These are phyloP conservation scores for Fusarium secorum DNA, from an alignment of 2,329 filamentous ascomycete species.

Conservation along the genomic window DNA sequence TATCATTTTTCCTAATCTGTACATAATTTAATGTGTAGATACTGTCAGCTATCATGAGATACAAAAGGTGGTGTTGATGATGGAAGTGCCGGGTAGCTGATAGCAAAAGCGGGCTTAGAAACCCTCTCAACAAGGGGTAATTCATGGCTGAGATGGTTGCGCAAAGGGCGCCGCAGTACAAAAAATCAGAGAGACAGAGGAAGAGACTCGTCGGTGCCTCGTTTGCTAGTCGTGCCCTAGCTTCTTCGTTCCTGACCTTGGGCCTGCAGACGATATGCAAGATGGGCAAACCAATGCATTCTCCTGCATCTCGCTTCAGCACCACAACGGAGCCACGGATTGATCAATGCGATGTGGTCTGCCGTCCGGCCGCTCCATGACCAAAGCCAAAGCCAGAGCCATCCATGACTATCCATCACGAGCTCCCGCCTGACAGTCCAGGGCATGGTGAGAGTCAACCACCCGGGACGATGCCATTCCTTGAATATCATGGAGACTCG, in stretches of 20 bases:
- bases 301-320: conserved; percentile 44
- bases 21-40: neutral
- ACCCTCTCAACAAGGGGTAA: neutral
- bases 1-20: neutral
- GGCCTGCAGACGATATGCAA: conserved; percentile 34
- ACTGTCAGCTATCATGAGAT: conserved; percentile 7
- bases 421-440: neutral
- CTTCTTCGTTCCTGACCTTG: conserved; percentile 34
- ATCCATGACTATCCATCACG: neutral
- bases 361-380: neutral
- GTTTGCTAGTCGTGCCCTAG: conserved; percentile 27
- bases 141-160: neutral
- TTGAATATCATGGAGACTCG: neutral
- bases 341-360: conserved; percentile 18
- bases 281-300: conserved; percentile 27
- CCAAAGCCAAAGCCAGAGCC: neutral
- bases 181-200: neutral
- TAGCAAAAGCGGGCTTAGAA: neutral
- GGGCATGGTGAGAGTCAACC: neutral
- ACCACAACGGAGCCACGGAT: conserved; percentile 18
- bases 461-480: conserved; percentile 5
- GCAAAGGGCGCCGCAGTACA: conserved; percentile 13
- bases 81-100: conserved; percentile 20
- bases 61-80: neutral
- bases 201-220: conserved; percentile 1